A percentile compares a stretch with the other conserved stretches of the same genome.
phyloP scores from a whole-genome alignment of 768 basidiomycete genomes.

The Lactifluus subvellereus region DNA sequence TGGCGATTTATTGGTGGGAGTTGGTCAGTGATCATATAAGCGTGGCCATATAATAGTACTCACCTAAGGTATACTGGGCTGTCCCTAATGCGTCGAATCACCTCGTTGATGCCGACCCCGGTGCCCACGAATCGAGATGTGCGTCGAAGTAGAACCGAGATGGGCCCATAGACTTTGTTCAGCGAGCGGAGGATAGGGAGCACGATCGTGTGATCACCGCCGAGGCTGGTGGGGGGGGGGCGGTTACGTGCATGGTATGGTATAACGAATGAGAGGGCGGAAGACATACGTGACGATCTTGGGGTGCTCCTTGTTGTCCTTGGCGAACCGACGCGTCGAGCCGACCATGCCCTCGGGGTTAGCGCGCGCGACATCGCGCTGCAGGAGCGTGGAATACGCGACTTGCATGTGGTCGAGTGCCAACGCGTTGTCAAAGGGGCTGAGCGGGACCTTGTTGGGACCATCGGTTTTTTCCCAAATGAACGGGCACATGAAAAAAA shows the following conservation, averaged over 20 bases:
- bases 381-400: slow-evolving; percentile 71
- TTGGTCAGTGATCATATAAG: too few species aligned
- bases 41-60: slow-evolving; percentile 1
- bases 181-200: slow-evolving; percentile 80
- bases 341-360: slow-evolving; percentile 18
- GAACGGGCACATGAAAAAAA: neutral
- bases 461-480: too few species aligned
- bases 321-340: slow-evolving; percentile 36
- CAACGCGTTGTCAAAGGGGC: slow-evolving; percentile 74
- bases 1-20: too few species aligned
- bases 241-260: neutral
- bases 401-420: slow-evolving; percentile 85
- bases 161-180: slow-evolving; percentile 71
- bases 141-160: slow-evolving; percentile 84
- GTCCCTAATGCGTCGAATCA: slow-evolving; percentile 65
- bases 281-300: slow-evolving; percentile 55
- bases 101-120: slow-evolving; percentile 63
- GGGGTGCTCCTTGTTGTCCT: slow-evolving; percentile 63
- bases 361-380: slow-evolving; percentile 40
- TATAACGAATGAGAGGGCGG: neutral
- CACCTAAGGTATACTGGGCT: slow-evolving; percentile 73
- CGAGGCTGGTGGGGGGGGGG: slow-evolving; percentile 33
- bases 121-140: slow-evolving; percentile 62
- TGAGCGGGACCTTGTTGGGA: slow-evolving; percentile 65
- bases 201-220: slow-evolving; percentile 87